Percentiles rank a stretch among this genome's conserved stretches.
Conservation (phyloP, 768 basidiomycete genomes). For the Pleurotus tuoliensis region DNA sequence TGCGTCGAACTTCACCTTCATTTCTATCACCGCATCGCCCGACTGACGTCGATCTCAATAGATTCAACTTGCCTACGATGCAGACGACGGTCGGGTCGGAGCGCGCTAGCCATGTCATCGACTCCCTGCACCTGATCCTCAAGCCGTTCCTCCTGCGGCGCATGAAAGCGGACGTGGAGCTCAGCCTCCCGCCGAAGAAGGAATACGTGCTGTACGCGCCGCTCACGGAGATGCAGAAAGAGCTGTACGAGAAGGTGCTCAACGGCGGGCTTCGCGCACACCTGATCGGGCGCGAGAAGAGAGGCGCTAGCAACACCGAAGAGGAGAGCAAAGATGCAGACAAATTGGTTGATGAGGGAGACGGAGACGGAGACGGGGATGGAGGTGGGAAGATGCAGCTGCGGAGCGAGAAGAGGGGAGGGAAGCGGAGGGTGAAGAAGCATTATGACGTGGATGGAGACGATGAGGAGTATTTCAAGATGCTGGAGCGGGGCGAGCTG, state of each 20-base stretch:
- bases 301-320: slow-evolving; percentile 23
- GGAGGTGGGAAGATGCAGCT: slow-evolving; percentile 14
- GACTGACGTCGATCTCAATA: slow-evolving; percentile 16
- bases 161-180: slow-evolving; percentile 84
- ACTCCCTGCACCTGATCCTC: slow-evolving; percentile 82
- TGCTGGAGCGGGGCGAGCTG: slow-evolving; percentile 47
- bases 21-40: not conserved
- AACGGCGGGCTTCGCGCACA: slow-evolving; percentile 67
- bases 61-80: slow-evolving; percentile 71
- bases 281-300: slow-evolving; percentile 37
- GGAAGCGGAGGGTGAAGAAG: slow-evolving; percentile 31
- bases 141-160: slow-evolving; percentile 94
- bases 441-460: slow-evolving; percentile 55
- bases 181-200: slow-evolving; percentile 82
- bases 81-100: slow-evolving; percentile 51
- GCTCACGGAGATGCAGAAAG: slow-evolving; percentile 76
- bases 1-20: slow-evolving; percentile 22
- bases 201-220: slow-evolving; percentile 95
- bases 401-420: slow-evolving; percentile 30
- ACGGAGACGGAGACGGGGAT: too few relatives aligned
- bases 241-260: slow-evolving; percentile 79
- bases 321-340: slow-evolving; percentile 15
- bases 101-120: slow-evolving; percentile 65
- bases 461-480: slow-evolving; percentile 63
- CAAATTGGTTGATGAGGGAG: too few relatives aligned